A percentile compares a stretch with the other conserved stretches of the same genome.
phyloP scores from a whole-genome alignment of 2,329 filamentous ascomycete species.

The Daldinia eschscholtzii region DNA sequence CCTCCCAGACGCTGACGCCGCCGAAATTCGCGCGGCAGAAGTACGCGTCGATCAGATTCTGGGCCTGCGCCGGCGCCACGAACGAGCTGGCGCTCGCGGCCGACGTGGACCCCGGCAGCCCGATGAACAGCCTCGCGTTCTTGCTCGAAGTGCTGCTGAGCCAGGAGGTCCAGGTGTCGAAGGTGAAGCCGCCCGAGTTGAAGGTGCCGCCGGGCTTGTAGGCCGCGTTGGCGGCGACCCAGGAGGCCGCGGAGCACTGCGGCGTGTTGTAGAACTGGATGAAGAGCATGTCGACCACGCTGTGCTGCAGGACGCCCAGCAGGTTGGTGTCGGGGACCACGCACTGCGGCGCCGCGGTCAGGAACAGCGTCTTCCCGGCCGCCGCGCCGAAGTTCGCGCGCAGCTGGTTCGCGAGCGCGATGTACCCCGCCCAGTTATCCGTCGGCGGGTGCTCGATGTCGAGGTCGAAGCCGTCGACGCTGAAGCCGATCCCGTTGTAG shows the following conservation, averaged over 20 bases:
- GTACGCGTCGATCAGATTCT: conserved; percentile 56
- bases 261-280: conserved; percentile 66
- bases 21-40: conserved; percentile 58
- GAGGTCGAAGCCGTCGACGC: conserved; percentile 52
- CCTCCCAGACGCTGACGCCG: conserved; percentile 63
- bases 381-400: conserved; percentile 45
- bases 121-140: conserved; percentile 60
- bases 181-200: conserved; percentile 56
- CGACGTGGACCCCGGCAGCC: conserved; percentile 54
- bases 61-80: conserved; percentile 53
- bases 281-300: conserved; percentile 59
- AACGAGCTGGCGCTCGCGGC: conserved; percentile 54
- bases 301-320: conserved; percentile 40
- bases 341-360: conserved; percentile 63
- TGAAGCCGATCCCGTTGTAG: conserved; percentile 45
- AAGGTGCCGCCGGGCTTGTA: conserved; percentile 46
- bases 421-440: conserved; percentile 51
- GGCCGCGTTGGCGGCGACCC: conserved; percentile 50
- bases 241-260: conserved; percentile 52
- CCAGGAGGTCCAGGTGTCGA: conserved; percentile 57
- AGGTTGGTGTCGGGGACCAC: conserved; percentile 56
- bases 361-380: conserved; percentile 48
- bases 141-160: conserved; percentile 55
- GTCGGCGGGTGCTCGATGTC: conserved; percentile 53
- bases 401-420: conserved; percentile 47